These are phyloP conservation scores for Sporisorium exsertum DNA, from an alignment of 1,284 basidiomycete genomes.

Conservation along the genomic window DNA sequence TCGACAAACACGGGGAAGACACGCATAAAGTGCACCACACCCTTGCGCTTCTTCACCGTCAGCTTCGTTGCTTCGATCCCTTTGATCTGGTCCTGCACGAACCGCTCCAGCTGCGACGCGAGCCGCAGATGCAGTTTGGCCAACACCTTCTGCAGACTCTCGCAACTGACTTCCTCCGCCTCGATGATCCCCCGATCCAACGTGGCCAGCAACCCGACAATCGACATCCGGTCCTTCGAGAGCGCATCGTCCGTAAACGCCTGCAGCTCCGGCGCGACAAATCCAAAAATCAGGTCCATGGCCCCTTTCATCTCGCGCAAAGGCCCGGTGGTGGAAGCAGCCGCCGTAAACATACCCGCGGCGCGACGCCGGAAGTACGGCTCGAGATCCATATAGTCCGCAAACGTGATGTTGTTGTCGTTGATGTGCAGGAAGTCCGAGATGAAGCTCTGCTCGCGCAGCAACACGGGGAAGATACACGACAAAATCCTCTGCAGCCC, in stretches of 20 bases:
- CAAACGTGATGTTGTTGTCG: slow-evolving; percentile 85
- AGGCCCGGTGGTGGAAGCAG: slow-evolving; percentile 21
- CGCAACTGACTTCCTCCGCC: slow-evolving; percentile 81
- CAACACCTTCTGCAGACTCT: slow-evolving; percentile 79
- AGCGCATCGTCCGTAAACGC: slow-evolving; percentile 84
- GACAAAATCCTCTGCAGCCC: slow-evolving; percentile 81
- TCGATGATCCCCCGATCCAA: slow-evolving; percentile 84
- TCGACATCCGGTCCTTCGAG: slow-evolving; percentile 81
- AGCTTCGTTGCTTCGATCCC: slow-evolving; percentile 83
- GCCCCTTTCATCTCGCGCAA: slow-evolving; percentile 71
- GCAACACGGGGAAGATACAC: slow-evolving; percentile 81
- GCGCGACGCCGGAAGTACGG: slow-evolving; percentile 94
- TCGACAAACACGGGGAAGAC: slow-evolving; percentile 90
- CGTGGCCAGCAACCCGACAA: slow-evolving; percentile 84
- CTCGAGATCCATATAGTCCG: slow-evolving; percentile 94
- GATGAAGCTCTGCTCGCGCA: slow-evolving; percentile 88
- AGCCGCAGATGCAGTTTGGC: slow-evolving; percentile 79
- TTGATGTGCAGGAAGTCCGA: slow-evolving; percentile 88
- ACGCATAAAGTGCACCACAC: slow-evolving; percentile 91
- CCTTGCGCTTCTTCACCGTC: slow-evolving; percentile 89
- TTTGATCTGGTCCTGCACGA: slow-evolving; percentile 80
- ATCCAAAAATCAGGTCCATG: slow-evolving; percentile 95
- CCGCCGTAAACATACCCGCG: slow-evolving; percentile 69
- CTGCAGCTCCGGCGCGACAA: slow-evolving; percentile 85
- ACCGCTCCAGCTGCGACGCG: slow-evolving; percentile 47